Conservation (phyloP, 2,329 filamentous ascomycete genomes). For the Grosmannia penicillata region DNA sequence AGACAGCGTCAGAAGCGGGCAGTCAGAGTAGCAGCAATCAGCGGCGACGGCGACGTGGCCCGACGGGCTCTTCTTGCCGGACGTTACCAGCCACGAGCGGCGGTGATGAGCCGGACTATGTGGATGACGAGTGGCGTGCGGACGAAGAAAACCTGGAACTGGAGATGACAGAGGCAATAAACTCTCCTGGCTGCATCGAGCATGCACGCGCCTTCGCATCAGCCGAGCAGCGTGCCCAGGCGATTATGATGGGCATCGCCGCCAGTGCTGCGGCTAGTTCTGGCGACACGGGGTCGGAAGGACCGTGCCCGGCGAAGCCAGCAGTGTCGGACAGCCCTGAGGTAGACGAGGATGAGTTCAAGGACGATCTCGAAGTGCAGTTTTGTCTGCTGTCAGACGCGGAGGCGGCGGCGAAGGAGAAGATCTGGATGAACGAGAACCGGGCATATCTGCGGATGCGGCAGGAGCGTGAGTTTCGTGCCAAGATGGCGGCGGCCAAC, state of each 20-base stretch:
- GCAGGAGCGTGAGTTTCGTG: conserved; percentile 67
- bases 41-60: conserved; percentile 3
- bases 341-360: conserved; percentile 71
- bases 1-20: background rate
- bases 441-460: conserved; percentile 82
- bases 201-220: conserved; percentile 44
- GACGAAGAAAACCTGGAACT: conserved; percentile 52
- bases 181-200: conserved; percentile 38
- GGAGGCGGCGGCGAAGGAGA: conserved; percentile 72
- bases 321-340: conserved; percentile 44
- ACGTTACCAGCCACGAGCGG: conserved; percentile 6
- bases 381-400: conserved; percentile 61
- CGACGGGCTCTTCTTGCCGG: conserved; percentile 10
- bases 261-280: background rate
- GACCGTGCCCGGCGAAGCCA: too few relatives aligned
- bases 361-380: conserved; percentile 73
- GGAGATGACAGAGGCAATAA: conserved; percentile 57
- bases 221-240: conserved; percentile 35
- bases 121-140: conserved; percentile 46
- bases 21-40: background rate
- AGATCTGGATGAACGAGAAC: conserved; percentile 89
- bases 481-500: conserved; percentile 35
- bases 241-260: conserved; percentile 9
- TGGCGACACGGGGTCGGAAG: too few relatives aligned
- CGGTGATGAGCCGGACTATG: conserved; percentile 30